Base-by-base conservation (phyloP, 768 basidiomycete genomes). In the Myochromella boudieri region DNA sequence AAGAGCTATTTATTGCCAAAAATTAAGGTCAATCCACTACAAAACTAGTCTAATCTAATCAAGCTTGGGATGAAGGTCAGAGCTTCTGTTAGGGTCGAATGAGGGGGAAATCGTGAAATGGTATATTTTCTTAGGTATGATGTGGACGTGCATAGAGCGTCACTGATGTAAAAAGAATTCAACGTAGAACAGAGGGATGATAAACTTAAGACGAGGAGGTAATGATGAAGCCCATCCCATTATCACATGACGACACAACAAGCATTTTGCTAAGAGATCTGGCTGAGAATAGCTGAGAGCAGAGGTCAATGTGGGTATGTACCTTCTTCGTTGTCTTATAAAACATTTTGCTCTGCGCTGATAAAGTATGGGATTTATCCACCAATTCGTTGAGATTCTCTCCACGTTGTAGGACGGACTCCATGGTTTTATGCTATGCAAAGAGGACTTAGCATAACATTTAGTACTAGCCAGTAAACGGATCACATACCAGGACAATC, bases 261-360 rank as follows among this genome's bases (percentile, higher is more conserved):
- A 20, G 89, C 88, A 69, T 97, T 97, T 91, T 95, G 92, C 91
- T 94, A 47, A 27, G 18, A 15, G 48, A 18, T 44, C 20, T 12
- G 37, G 48, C 37, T 25, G 17, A 25, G 6, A n/a, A 39, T 28
- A 34, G 20, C n/a, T n/a, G n/a, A n/a, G 29, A 11, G n/a, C n/a
- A 41, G 17, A 27, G 40, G 15, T 22, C 40, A 15, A 8, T 5
- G 3, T n/a, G n/a, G n/a, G n/a, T n/a, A 60, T 78, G 42, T 45
- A 93, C 95, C 87, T 95, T 95, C 87, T 97, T 98, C 2, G 95
- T 93, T 7, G 95, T 97, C 86, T 97, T 97, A 76, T 97, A 98
- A 65, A 99, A 99, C 87, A 91, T 89, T 83, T 97, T 97, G 70
- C 84, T 91, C 71, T 94, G 91, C 12, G 81, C 72, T 29, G 92